A percentile compares a stretch with the other conserved stretches of the same genome.
Evolutionary conservation across 2,329 filamentous ascomycete genomes (phyloP).

Genomic region (Clathrospora elynae): DNA sequence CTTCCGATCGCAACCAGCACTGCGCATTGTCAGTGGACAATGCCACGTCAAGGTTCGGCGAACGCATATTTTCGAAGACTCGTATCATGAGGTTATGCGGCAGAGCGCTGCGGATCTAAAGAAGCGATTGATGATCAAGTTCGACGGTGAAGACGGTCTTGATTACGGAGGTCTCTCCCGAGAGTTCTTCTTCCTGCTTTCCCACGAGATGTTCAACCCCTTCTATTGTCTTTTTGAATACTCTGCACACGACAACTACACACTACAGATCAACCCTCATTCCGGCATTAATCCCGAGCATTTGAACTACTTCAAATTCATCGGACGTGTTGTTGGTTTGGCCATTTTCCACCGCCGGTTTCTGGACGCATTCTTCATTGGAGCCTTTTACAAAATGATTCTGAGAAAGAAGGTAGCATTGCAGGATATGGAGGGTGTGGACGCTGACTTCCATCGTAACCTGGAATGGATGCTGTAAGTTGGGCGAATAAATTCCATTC

Average conservation of each 20-base stretch:
- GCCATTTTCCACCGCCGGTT: constrained; percentile 98
- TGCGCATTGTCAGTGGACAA: constrained; percentile 93
- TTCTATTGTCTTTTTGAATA: constrained; percentile 99
- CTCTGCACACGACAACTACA: constrained; percentile 99
- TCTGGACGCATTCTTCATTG: constrained; percentile 98
- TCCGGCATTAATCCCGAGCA: constrained; percentile 99
- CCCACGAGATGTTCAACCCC: constrained; percentile 99
- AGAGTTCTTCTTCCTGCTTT: constrained; percentile 98
- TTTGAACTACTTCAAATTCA: constrained; percentile 99
- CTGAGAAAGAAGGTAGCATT: constrained; percentile 88
- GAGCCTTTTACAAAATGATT: constrained; percentile 99
- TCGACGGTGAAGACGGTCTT: constrained; percentile 95
- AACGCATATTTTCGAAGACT: constrained; percentile 98
- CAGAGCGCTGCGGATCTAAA: constrained; percentile 95
- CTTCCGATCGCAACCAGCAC: constrained; percentile 95
- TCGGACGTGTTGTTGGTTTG: constrained; percentile 92
- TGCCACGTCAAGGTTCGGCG: constrained; percentile 97
- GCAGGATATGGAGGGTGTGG: constrained; percentile 98
- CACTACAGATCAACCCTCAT: constrained; percentile 98
- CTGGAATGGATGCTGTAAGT: constrained; percentile 87
- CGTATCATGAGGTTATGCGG: constrained; percentile 96
- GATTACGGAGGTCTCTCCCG: constrained; percentile 96
- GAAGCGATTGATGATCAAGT: constrained; percentile 99
- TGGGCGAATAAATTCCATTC: neutral
- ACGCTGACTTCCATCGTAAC: constrained; percentile 96